A percentile compares a stretch with the other conserved stretches of the same genome.
Conservation (phyloP, 768 basidiomycete species). For the Tylopilus rubrobrunneus region DNA sequence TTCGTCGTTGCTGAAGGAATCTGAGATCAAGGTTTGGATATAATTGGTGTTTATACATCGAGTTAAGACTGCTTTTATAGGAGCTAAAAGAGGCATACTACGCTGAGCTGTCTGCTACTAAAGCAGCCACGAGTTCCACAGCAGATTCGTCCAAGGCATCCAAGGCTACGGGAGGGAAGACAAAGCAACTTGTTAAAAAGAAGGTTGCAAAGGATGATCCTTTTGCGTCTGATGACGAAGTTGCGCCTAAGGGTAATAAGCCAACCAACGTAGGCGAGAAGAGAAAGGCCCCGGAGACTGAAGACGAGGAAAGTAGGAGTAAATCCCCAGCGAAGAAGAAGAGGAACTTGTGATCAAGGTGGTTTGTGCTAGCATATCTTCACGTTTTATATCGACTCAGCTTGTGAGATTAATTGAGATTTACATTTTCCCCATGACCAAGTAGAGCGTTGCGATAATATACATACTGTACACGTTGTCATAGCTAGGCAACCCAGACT, state of each 20-base stretch:
- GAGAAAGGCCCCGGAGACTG: conserved; percentile 23
- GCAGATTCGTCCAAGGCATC: conserved; percentile 17
- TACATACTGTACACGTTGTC: too few species aligned
- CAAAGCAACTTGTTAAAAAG: conserved; percentile 46
- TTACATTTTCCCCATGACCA: too few species aligned
- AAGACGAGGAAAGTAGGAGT: conserved; percentile 28
- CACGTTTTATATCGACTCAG: too few species aligned
- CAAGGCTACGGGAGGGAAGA: conserved; percentile 25
- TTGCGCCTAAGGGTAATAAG: conserved; percentile 13
- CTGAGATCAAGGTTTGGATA: conserved; percentile 56
- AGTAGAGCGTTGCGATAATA: neutral
- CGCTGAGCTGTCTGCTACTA: conserved; percentile 38
- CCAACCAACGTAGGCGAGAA: conserved; percentile 1
- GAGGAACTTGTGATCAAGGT: too few species aligned
- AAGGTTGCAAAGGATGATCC: conserved; percentile 41
- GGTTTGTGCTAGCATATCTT: too few species aligned
- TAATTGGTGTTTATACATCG: neutral
- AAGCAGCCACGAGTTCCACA: conserved; percentile 19
- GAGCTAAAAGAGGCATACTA: conserved; percentile 61
- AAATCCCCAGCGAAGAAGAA: conserved; percentile 34
- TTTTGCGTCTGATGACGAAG: conserved; percentile 53
- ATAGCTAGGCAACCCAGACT: too few species aligned
- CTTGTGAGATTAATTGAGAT: too few species aligned
- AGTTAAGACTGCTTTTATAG: conserved; percentile 31
- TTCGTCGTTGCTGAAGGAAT: conserved; percentile 50